phyloP scores from a whole-genome alignment of 805 yeast genomes.

The Candida multigemmis region DNA sequence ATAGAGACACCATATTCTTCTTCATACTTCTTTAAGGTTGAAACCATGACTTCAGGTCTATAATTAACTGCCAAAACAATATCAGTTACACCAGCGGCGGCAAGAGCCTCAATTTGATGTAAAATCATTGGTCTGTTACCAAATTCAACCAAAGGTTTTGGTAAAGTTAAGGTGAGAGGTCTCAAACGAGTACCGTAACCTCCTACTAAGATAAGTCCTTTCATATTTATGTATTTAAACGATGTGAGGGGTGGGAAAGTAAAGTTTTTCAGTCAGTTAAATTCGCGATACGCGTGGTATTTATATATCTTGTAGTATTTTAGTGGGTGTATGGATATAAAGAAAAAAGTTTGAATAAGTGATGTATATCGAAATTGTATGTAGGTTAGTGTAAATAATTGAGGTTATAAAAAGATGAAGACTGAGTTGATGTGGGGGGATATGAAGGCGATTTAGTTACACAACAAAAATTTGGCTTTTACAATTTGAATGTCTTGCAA shows the following conservation, averaged over 20 bases:
- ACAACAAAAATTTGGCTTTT: too few species aligned
- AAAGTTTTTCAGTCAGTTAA: too few species aligned
- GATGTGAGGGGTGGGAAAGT: background rate
- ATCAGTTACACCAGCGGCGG: constrained; percentile 97
- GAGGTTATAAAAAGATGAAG: too few species aligned
- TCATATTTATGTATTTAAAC: constrained; percentile 38
- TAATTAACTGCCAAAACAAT: constrained; percentile 97
- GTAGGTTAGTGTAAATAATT: too few species aligned
- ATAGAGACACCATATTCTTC: constrained; percentile 87
- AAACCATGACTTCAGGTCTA: constrained; percentile 99
- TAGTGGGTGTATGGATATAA: too few species aligned
- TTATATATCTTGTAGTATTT: too few species aligned
- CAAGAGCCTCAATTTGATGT: constrained; percentile 97
- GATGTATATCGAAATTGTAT: too few species aligned
- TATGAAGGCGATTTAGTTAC: too few species aligned
- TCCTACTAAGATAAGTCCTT: constrained; percentile 96
- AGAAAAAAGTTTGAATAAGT: too few species aligned
- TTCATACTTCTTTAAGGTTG: constrained; percentile 90
- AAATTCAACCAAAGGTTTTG: constrained; percentile 96
- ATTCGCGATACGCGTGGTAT: too few species aligned
- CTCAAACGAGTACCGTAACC: constrained; percentile 99
- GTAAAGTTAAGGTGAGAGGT: constrained; percentile 91
- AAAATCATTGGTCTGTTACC: constrained; percentile 99
- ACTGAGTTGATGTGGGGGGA: too few species aligned
- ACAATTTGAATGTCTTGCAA: too few species aligned